phyloP scores from a whole-genome alignment of 768 basidiomycete genomes.

The Boletus vermiculosoides region DNA sequence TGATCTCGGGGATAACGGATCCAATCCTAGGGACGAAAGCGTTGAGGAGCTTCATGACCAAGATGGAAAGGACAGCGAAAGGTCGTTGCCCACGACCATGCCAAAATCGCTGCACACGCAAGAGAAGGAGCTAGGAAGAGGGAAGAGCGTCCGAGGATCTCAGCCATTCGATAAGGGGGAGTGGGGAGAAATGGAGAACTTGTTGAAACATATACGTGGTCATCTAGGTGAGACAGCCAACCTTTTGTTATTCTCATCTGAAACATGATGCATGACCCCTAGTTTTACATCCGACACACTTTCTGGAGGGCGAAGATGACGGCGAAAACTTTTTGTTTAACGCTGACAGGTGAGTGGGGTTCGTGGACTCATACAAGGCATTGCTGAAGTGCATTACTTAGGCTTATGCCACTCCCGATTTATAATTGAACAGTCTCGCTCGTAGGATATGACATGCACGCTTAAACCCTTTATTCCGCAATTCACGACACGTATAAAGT shows the following conservation, averaged over 20 bases:
- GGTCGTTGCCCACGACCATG: constrained; percentile 10
- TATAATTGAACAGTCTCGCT: constrained; percentile 46
- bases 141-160: constrained; percentile 45
- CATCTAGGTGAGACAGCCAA: constrained; percentile 66
- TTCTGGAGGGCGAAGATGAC: constrained; percentile 90
- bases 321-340: constrained; percentile 94
- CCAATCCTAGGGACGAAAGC: constrained; percentile 11
- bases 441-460: background rate
- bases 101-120: constrained; percentile 28
- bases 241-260: background rate
- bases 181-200: constrained; percentile 83
- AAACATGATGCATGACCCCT: background rate
- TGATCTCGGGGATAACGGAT: constrained; percentile 47
- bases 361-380: background rate
- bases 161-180: constrained; percentile 85
- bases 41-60: constrained; percentile 17
- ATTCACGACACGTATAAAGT: constrained; percentile 4
- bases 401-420: constrained; percentile 72
- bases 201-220: constrained; percentile 74
- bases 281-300: constrained; percentile 85
- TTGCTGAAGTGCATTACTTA: constrained; percentile 12
- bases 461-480: background rate
- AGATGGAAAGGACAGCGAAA: constrained; percentile 25
- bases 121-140: constrained; percentile 37
- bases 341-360: constrained; percentile 61